A percentile compares a stretch with the other conserved stretches of the same genome.
phyloP scores from a whole-genome alignment of 345 rosid genomes.

The Lenwebbia sp. region DNA sequence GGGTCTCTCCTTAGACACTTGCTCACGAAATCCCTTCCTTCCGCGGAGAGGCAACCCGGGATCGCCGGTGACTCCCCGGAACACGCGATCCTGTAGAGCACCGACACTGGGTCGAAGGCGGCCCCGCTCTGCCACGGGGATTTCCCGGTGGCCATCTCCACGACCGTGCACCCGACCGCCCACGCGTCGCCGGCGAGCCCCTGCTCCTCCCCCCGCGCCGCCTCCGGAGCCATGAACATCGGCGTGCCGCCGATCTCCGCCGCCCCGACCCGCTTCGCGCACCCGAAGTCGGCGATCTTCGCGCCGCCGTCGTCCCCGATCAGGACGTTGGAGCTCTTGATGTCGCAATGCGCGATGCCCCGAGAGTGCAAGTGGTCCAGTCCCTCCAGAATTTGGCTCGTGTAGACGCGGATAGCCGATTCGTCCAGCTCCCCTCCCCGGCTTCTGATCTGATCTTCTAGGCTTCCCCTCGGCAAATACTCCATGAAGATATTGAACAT shows the following conservation, averaged over 20 bases:
- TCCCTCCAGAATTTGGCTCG: slow-evolving; percentile 45
- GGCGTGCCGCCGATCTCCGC: slow-evolving; percentile 46
- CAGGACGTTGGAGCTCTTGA: slow-evolving; percentile 58
- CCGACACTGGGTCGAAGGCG: slow-evolving; percentile 11
- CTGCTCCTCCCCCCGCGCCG: slow-evolving; percentile 74
- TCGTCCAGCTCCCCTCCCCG: slow-evolving; percentile 36
- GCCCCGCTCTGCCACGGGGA: slow-evolving; percentile 12
- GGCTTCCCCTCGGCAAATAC: slow-evolving; percentile 46
- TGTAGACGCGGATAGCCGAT: slow-evolving; percentile 21
- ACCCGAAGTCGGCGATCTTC: slow-evolving; percentile 69
- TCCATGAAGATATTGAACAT: slow-evolving; percentile 62
- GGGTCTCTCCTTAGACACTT: slow-evolving; percentile 33
- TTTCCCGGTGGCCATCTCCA: slow-evolving; percentile 70
- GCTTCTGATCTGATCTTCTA: slow-evolving; percentile 20
- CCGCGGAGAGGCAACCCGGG: slow-evolving; percentile 11
- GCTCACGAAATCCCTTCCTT: slow-evolving; percentile 29
- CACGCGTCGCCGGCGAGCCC: slow-evolving; percentile 52
- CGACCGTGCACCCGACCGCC: slow-evolving; percentile 68
- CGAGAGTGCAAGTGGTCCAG: slow-evolving; percentile 47
- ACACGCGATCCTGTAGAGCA: slow-evolving; percentile 22
- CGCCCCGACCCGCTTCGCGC: slow-evolving; percentile 32
- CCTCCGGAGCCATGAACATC: slow-evolving; percentile 80
- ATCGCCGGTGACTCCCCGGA: slow-evolving; percentile 21
- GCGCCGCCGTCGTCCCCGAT: slow-evolving; percentile 37
- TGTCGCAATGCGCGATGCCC: slow-evolving; percentile 64